Conservation (phyloP, 768 basidiomycete genomes). For the Podaxis sp. region DNA sequence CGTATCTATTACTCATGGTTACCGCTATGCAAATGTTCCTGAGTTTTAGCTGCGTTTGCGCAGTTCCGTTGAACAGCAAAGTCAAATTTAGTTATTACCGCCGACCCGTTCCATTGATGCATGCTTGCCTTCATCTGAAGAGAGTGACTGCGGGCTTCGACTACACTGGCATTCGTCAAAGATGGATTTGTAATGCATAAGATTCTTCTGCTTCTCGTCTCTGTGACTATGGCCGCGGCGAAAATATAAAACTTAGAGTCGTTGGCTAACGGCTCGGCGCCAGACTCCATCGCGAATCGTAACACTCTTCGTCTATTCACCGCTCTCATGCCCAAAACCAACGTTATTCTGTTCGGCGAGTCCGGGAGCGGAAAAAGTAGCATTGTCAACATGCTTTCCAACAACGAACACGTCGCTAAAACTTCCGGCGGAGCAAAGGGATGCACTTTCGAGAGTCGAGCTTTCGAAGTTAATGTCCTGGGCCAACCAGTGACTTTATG, state of each 20-base stretch:
- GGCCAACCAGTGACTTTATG: conserved; percentile 28
- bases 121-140: not conserved
- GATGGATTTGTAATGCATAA: no score
- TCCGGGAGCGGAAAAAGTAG: conserved; percentile 30
- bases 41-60: not conserved
- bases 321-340: conserved; percentile 11
- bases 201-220: not conserved
- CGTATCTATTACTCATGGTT: not conserved
- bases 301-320: not conserved
- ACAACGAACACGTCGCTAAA: conserved; percentile 20
- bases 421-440: conserved; percentile 32
- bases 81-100: not conserved
- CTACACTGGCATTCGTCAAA: no score
- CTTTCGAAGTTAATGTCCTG: conserved; percentile 27
- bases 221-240: not conserved
- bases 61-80: not conserved
- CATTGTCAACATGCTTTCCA: conserved; percentile 32
- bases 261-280: not conserved
- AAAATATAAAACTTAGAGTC: not conserved
- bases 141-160: no score
- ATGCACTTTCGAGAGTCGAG: conserved; percentile 33
- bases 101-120: not conserved
- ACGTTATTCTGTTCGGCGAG: conserved; percentile 38
- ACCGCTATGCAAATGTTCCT: not conserved
- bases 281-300: not conserved